Base-by-base conservation (phyloP, 345 rosid species). In the Eutrema heterophyllum region DNA sequence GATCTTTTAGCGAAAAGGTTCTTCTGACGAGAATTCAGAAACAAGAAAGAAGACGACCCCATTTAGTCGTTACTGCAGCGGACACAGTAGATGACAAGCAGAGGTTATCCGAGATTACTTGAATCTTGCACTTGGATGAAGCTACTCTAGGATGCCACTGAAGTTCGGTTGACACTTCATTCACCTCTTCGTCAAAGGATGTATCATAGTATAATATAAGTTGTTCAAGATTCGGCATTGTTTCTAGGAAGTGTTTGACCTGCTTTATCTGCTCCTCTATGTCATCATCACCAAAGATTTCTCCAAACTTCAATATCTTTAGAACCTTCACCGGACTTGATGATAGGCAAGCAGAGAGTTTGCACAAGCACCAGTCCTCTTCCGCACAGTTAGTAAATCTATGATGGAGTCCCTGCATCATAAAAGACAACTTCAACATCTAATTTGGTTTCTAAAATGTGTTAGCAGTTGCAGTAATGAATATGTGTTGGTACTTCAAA, bases 221-320 rank as follows among this genome's bases (percentile, higher is more conserved):
- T 11, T 44, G 64, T 55, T 72, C 56, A 64, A 64, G 64, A 64
- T 54, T 56, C 4, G 77, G 77, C 77, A 72, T 72, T 12, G 29
- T 63, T 44, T 53, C 38, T 38, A 64, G 10, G 21, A 64, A 33
- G 16, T 43, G 35, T 41, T 43, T 39, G 9, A 64, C 40, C 60
- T 54, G 62, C 38, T 54, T 29, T n/a, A 72, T 63, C 33, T 52
- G 15, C 45, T 63, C 41, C 32, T 52, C 36, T 41, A 51, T 21
- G 52, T 53, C 26, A 3, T 43, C 39, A 53, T 43, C 60, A n/a
- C 41, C 38, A 18, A 30, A 45, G 9, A 29, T 7, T 38, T 61
- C 61, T 50, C 60, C 52, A 39, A 50, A 61, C 9, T 24, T 71
- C n/a, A 29, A 3, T 15, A 71, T 16, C 61, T 61, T 50, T 16